Evolutionary conservation across 2,329 filamentous ascomycete genomes (phyloP).

Genomic region (Monilinia vaccinii-corymbosi): DNA sequence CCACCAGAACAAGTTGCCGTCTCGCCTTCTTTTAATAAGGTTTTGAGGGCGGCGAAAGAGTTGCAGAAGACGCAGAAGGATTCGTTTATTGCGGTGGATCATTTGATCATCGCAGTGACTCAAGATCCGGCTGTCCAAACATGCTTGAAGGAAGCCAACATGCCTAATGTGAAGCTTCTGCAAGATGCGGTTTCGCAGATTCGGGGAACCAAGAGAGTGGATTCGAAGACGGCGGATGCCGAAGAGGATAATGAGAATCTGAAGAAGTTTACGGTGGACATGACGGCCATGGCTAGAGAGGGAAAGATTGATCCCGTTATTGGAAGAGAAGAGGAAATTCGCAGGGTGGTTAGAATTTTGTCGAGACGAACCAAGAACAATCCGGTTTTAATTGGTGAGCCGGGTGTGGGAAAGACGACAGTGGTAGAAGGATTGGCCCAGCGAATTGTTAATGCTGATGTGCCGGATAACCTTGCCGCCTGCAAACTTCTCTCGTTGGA

Average conservation of each 20-base stretch:
- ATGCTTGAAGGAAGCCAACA: conserved; percentile 74
- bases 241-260: conserved; percentile 92
- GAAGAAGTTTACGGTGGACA: conserved; percentile 97
- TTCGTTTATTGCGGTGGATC: conserved; percentile 87
- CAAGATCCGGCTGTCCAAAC: conserved; percentile 70
- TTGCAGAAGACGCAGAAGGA: conserved; percentile 97
- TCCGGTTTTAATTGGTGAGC: conserved; percentile 93
- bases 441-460: conserved; percentile 92
- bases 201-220: conserved; percentile 83
- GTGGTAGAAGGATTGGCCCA: conserved; percentile 93
- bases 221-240: conserved; percentile 90
- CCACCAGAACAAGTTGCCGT: conserved; percentile 83
- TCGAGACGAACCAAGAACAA: conserved; percentile 97
- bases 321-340: conserved; percentile 90
- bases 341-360: conserved; percentile 82
- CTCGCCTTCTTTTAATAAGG: conserved; percentile 70
- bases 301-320: conserved; percentile 98
- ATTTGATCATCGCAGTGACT: conserved; percentile 76
- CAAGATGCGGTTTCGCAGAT: conserved; percentile 88
- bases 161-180: conserved; percentile 84
- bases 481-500: conserved; percentile 94
- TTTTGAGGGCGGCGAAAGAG: conserved; percentile 77
- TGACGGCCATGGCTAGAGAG: conserved; percentile 92
- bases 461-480: conserved; percentile 86
- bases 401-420: conserved; percentile 96